Base-by-base conservation (phyloP, 2,329 filamentous ascomycete species). In the Apiospora rasikravindrae region DNA sequence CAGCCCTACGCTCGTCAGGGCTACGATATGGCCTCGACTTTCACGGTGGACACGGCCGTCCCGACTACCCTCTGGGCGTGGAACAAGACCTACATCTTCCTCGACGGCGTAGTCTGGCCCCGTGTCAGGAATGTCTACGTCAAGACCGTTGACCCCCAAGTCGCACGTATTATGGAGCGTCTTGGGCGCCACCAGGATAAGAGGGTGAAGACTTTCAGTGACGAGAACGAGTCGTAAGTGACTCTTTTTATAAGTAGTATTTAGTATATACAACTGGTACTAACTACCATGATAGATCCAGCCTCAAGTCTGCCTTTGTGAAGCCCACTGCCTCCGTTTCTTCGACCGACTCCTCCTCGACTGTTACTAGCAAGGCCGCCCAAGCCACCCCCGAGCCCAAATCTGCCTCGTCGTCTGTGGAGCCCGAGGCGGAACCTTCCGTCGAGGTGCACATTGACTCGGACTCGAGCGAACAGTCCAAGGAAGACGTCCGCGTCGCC, bases 81-180 rank as follows among this genome's bases (percentile, higher is more conserved):
- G 88, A 90, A 90, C 71, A 90, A 90, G 73, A 88, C 89, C 0
- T 89, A 90, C 72, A 84, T 88, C 16, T 96, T 98, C 78, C 83
- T 97, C 45, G 90, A 94, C 72, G 89, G 90, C 67, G 92, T 91
- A 1, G 85, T 98, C 22, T 96, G 94, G 92, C 96, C 96, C 1
- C 92, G 93, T 75, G 74, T 98, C 14, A 90, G 93, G 37, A 88
- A 93, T 19, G 84, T 98, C 6, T 98, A 98, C 79, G 89, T 92
- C 14, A 92, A 98, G 79, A 98, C 97, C 77, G 95, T 99, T 4
- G 95, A 98, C 83, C 97, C 97, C 19, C 97, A 99, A 82, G 88
- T 99, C 19, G 89, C 96, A 71, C 94, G 95, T 77, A 98, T 99
- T 78, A 94, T 94, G 16, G 93, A 98, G 84, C 91, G 95, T 66